Percentiles rank a stretch among this genome's conserved stretches.
phyloP scores from a whole-genome alignment of 75 land plant genomes.

The Larix kaempferi region DNA sequence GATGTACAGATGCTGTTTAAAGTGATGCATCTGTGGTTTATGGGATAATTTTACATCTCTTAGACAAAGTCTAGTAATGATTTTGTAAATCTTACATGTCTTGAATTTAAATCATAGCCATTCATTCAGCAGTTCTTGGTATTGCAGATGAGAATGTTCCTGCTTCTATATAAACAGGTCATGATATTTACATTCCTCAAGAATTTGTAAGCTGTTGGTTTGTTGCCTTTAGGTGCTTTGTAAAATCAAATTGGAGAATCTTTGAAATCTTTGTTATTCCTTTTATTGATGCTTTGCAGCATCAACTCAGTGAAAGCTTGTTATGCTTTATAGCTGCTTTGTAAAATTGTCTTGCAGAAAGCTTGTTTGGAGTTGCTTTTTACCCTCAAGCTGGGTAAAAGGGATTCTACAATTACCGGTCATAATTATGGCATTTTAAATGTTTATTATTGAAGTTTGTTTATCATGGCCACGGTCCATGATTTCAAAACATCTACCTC shows the following conservation, averaged over 20 bases:
- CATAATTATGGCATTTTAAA: background rate
- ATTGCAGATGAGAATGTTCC: background rate
- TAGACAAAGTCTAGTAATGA: background rate
- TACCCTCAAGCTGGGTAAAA: background rate
- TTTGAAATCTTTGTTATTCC: background rate
- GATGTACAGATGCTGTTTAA: background rate
- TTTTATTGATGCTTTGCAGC: background rate
- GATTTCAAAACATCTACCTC: background rate
- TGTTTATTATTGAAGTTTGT: background rate
- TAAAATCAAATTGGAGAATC: background rate
- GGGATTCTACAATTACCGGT: background rate
- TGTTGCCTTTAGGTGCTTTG: conserved; percentile 1
- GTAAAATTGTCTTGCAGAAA: no score
- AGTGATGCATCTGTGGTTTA: background rate
- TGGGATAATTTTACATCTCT: background rate
- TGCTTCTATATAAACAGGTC: background rate
- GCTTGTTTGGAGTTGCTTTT: background rate
- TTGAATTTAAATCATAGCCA: background rate
- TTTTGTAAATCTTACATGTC: background rate
- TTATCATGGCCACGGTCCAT: conserved; percentile 3
- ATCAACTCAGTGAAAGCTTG: background rate
- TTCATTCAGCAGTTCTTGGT: conserved; percentile 2
- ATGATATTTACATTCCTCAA: background rate
- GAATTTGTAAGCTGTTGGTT: background rate
- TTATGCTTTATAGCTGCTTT: background rate